Evolutionary conservation across 2,329 filamentous ascomycete genomes (phyloP).

Genomic region (Cordyceps militaris): DNA sequence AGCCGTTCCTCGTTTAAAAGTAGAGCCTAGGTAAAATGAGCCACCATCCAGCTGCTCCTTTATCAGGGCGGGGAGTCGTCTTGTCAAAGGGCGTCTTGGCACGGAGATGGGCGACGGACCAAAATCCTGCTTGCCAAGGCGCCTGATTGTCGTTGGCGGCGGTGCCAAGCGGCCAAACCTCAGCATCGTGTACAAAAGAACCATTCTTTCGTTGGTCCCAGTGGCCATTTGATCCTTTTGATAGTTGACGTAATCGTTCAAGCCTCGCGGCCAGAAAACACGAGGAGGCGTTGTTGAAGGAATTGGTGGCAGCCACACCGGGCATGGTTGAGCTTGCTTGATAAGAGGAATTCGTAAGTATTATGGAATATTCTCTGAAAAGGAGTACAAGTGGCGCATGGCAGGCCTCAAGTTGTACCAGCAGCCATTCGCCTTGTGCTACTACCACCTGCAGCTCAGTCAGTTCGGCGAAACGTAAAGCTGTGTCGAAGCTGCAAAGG

Average conservation of each 20-base stretch:
- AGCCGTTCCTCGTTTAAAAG: background rate
- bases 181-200: background rate
- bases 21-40: background rate
- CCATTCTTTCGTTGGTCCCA: background rate
- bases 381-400: background rate
- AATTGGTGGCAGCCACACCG: background rate
- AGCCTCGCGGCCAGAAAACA: background rate
- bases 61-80: background rate
- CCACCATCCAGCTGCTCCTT: background rate
- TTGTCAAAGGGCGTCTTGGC: background rate
- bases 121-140: background rate
- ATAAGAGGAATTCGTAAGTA: too few relatives aligned
- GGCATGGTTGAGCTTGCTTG: background rate
- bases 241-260: background rate
- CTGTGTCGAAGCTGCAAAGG: too few relatives aligned
- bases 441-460: background rate
- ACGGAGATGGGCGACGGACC: background rate
- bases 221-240: too few relatives aligned
- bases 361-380: background rate
- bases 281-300: background rate
- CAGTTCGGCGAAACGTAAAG: too few relatives aligned
- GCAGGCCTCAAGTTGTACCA: background rate
- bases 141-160: background rate
- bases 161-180: background rate
- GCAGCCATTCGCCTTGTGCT: background rate